phyloP scores from a whole-genome alignment of 2,329 filamentous ascomycete genomes.

The Cryphonectria japonica region DNA sequence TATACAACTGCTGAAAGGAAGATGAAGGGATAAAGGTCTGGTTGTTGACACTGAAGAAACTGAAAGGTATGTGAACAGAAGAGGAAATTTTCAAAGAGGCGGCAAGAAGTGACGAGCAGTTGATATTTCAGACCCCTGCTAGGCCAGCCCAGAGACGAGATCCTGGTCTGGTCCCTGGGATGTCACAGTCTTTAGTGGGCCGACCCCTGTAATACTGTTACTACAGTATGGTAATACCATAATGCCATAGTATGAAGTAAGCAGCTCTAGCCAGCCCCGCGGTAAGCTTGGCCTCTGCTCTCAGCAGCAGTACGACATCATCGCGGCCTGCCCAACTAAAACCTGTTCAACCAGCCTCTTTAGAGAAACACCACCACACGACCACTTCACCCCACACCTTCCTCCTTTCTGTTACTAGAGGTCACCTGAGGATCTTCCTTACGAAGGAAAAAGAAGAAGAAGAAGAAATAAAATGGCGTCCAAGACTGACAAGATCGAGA shows the following conservation, averaged over 20 bases:
- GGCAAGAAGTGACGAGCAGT: background rate
- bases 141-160: background rate
- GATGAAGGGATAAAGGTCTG: background rate
- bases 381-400: background rate
- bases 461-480: conserved; percentile 24
- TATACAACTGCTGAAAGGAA: background rate
- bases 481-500: conserved; percentile 54
- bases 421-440: background rate
- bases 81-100: conserved; percentile 14
- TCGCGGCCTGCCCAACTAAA: background rate
- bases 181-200: background rate
- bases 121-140: conserved; percentile 13
- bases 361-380: background rate
- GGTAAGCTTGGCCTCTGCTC: background rate
- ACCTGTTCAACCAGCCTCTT: background rate
- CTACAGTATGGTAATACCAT: no score
- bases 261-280: conserved; percentile 1
- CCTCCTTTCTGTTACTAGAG: background rate
- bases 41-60: background rate
- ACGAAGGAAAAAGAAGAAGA: no score
- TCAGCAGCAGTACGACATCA: background rate
- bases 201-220: background rate
- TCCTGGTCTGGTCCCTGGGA: background rate
- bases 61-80: background rate
- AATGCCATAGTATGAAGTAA: background rate